Percentiles rank a stretch among this genome's conserved stretches.
phyloP scores from a whole-genome alignment of 345 rosid genomes.

The Eucalyptus polyanthemos region DNA sequence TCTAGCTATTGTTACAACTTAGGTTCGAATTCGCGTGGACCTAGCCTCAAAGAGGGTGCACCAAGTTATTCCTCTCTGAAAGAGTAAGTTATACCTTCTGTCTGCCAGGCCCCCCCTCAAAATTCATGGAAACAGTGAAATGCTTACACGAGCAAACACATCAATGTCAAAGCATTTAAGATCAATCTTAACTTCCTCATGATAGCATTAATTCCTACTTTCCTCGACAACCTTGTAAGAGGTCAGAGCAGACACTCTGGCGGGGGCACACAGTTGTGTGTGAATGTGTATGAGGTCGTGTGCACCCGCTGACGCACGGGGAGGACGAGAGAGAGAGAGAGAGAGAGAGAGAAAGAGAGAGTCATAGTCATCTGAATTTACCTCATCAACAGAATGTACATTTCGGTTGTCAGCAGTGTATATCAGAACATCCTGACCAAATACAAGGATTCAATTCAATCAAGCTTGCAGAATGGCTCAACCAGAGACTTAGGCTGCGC shows the following conservation, averaged over 20 bases:
- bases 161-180: background rate
- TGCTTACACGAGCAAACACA: background rate
- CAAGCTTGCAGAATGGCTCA: background rate
- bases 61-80: background rate
- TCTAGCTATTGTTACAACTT: background rate
- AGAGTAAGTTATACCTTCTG: background rate
- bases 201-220: background rate
- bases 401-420: constrained; percentile 88
- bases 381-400: constrained; percentile 90
- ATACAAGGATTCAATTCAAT: background rate
- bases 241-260: background rate
- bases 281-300: background rate
- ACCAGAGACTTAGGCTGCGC: no score
- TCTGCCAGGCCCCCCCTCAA: background rate
- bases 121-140: background rate
- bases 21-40: background rate
- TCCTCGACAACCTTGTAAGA: background rate
- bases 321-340: background rate
- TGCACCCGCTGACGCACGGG: background rate
- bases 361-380: background rate
- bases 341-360: background rate
- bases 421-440: constrained; percentile 59
- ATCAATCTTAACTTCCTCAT: background rate
- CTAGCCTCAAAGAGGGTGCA: background rate
- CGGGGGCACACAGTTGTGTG: background rate